Conservation (phyloP, 495 filamentous ascomycete species). For the Annulohypoxylon maeteangense region DNA sequence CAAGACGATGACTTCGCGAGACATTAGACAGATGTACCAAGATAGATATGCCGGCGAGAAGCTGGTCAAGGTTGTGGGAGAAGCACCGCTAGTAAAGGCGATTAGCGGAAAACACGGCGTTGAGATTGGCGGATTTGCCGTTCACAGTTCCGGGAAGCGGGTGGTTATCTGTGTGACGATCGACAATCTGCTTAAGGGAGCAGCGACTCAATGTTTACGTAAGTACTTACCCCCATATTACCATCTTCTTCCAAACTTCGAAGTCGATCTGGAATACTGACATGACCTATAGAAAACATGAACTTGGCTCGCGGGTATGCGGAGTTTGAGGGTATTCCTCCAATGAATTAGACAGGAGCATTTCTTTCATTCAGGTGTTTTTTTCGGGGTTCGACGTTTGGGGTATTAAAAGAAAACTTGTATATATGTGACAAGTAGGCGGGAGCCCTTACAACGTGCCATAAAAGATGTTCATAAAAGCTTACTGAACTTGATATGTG, state of each 20-base stretch:
- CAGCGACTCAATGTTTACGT: constrained; percentile 95
- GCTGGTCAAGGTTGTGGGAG: constrained; percentile 90
- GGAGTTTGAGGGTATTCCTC: constrained; percentile 45
- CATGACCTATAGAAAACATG: constrained; percentile 81
- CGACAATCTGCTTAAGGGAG: constrained; percentile 96
- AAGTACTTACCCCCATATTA: constrained; percentile 53
- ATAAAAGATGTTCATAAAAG: constrained; percentile 26
- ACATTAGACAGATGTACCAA: constrained; percentile 94
- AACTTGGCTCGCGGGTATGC: constrained; percentile 92
- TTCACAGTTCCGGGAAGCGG: constrained; percentile 86
- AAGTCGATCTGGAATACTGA: constrained; percentile 31
- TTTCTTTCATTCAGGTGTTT: not conserved
- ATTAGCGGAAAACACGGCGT: constrained; percentile 92
- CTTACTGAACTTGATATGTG: not conserved
- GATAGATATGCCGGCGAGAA: constrained; percentile 95
- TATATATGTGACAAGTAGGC: constrained; percentile 25
- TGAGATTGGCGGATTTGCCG: constrained; percentile 94
- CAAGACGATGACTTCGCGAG: constrained; percentile 84
- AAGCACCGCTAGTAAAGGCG: constrained; percentile 85
- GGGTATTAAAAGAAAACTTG: constrained; percentile 27
- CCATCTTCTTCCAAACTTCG: not conserved
- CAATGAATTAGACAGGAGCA: constrained; percentile 34
- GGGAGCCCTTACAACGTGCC: constrained; percentile 4
- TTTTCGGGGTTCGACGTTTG: constrained; percentile 29
- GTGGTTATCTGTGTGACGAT: constrained; percentile 98